phyloP scores from a whole-genome alignment of 2,329 filamentous ascomycete species.

The Raffaelea deltoideospora region DNA sequence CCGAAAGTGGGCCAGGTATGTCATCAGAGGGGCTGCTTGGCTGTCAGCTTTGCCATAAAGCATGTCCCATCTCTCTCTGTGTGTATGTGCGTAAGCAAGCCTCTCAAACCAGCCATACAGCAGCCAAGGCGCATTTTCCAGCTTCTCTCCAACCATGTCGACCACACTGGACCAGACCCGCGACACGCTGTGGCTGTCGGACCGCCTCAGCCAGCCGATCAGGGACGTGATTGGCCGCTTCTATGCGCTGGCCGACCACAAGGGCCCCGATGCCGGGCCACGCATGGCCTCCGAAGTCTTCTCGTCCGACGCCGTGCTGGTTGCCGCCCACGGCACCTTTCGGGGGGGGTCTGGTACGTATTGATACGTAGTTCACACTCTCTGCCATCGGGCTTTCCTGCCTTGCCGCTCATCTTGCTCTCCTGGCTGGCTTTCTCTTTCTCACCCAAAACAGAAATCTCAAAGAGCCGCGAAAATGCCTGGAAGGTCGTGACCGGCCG shows the following conservation, averaged over 20 bases:
- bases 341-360: neutral
- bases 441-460: neutral
- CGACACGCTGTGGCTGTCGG: constrained; percentile 1
- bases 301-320: neutral
- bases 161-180: neutral
- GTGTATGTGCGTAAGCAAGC: no score
- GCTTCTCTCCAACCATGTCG: neutral
- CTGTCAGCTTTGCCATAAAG: no score
- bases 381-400: no score
- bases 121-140: no score
- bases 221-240: neutral
- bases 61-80: no score
- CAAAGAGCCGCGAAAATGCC: constrained; percentile 1
- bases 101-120: no score
- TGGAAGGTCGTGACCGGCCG: neutral
- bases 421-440: neutral
- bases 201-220: constrained; percentile 1
- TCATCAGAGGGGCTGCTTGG: no score
- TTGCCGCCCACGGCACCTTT: neutral
- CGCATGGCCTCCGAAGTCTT: constrained; percentile 1
- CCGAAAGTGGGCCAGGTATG: no score
- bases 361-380: no score
- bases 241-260: neutral
- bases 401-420: no score
- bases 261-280: neutral